Conservation (phyloP, 495 filamentous ascomycete genomes). For the Barbatosphaeria neglecta region DNA sequence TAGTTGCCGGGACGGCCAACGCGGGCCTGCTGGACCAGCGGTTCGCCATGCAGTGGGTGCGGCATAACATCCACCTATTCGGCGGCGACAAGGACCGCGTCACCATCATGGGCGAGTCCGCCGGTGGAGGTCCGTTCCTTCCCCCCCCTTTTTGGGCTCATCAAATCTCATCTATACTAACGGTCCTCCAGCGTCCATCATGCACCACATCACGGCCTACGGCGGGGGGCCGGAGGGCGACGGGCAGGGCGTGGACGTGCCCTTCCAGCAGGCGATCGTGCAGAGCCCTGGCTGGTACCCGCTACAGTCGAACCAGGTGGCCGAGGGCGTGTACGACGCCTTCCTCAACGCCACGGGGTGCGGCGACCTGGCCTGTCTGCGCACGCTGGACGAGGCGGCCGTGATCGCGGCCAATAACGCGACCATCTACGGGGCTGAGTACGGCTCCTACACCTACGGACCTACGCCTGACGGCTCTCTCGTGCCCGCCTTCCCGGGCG, state of each 20-base stretch:
- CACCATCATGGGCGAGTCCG: slow-evolving; percentile 40
- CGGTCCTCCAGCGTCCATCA: slow-evolving; percentile 14
- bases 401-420: slow-evolving; percentile 1
- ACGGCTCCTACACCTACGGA: neutral
- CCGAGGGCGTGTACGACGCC: neutral
- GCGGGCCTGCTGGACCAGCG: slow-evolving; percentile 32
- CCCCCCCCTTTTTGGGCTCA: neutral
- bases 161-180: neutral
- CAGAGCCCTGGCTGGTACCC: slow-evolving; percentile 11
- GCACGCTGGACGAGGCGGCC: neutral
- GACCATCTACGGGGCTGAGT: neutral
- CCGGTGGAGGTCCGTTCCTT: slow-evolving; percentile 13
- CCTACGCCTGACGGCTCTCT: neutral
- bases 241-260: neutral
- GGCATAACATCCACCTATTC: slow-evolving; percentile 37
- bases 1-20: slow-evolving; percentile 45
- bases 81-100: slow-evolving; percentile 40
- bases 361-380: neutral
- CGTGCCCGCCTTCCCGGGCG: slow-evolving; percentile 40
- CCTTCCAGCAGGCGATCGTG: slow-evolving; percentile 14
- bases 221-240: slow-evolving; percentile 18
- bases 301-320: neutral
- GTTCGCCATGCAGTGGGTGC: slow-evolving; percentile 44
- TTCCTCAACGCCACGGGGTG: neutral
- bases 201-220: slow-evolving; percentile 51